A percentile compares a stretch with the other conserved stretches of the same genome.
phyloP scores from a whole-genome alignment of 1,139 yeast species.

The Dujonia santamariae region DNA sequence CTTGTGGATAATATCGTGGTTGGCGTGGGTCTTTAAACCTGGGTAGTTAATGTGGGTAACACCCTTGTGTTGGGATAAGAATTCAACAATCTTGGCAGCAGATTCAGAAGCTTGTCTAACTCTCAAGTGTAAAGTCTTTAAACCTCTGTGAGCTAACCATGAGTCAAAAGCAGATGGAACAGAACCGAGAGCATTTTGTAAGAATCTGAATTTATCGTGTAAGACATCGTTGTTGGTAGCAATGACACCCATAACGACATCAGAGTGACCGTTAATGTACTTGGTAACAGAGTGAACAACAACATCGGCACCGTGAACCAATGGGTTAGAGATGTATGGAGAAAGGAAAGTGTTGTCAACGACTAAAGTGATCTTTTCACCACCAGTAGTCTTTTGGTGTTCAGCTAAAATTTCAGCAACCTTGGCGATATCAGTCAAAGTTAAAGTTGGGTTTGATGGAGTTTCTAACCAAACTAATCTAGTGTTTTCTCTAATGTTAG shows the following conservation, averaged over 20 bases:
- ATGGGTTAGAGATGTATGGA: slow-evolving; percentile 87
- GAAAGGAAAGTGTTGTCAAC: slow-evolving; percentile 95
- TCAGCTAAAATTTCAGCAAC: slow-evolving; percentile 52
- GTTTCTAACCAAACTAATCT: slow-evolving; percentile 85
- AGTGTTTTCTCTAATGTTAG: slow-evolving; percentile 58
- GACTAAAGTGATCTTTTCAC: slow-evolving; percentile 54
- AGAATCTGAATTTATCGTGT: slow-evolving; percentile 65
- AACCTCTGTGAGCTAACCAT: slow-evolving; percentile 92
- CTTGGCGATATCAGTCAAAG: slow-evolving; percentile 66
- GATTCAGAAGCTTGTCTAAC: slow-evolving; percentile 64
- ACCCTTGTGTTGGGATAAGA: slow-evolving; percentile 46
- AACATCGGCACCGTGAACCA: slow-evolving; percentile 78
- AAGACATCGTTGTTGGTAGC: slow-evolving; percentile 64
- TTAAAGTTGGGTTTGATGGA: slow-evolving; percentile 84
- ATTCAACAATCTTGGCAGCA: slow-evolving; percentile 73
- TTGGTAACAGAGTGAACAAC: slow-evolving; percentile 89
- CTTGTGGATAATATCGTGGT: slow-evolving; percentile 58
- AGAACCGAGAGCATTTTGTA: slow-evolving; percentile 88
- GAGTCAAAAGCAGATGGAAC: slow-evolving; percentile 88
- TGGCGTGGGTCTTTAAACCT: slow-evolving; percentile 66
- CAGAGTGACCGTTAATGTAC: slow-evolving; percentile 91
- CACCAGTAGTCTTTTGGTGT: slow-evolving; percentile 44
- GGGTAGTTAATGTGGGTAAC: slow-evolving; percentile 79
- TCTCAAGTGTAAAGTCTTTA: slow-evolving; percentile 82
- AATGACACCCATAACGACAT: slow-evolving; percentile 83